These are phyloP conservation scores for Stemphylium beticola DNA, from an alignment of 2,329 filamentous ascomycete genomes.

Conservation along the genomic window DNA sequence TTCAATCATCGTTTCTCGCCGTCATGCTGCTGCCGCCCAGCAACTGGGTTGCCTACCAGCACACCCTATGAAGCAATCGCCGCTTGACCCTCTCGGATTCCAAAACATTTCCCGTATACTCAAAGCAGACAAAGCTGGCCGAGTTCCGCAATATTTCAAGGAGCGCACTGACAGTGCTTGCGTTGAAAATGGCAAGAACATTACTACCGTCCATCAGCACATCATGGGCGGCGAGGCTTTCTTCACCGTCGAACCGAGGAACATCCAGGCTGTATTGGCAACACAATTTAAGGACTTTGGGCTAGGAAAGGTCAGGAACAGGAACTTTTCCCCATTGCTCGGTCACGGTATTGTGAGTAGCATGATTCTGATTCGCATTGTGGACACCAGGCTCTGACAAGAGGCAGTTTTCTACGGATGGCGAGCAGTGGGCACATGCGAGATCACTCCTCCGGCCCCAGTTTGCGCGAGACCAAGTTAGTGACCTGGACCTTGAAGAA, in stretches of 20 bases:
- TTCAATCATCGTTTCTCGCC: constrained; percentile 35
- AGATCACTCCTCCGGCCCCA: constrained; percentile 45
- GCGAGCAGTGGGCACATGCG: constrained; percentile 39
- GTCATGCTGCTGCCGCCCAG: constrained; percentile 45
- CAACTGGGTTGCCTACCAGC: constrained; percentile 53
- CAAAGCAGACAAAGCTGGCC: constrained; percentile 44
- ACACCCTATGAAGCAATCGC: constrained; percentile 44
- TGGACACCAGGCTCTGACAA: background rate
- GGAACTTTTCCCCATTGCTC: constrained; percentile 48
- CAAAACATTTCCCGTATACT: constrained; percentile 52
- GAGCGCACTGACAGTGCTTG: constrained; percentile 26
- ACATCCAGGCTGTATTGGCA: constrained; percentile 54
- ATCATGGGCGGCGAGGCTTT: constrained; percentile 19
- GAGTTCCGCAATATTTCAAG: constrained; percentile 40
- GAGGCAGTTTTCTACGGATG: constrained; percentile 38
- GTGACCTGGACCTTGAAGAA: constrained; percentile 42
- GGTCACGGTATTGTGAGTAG: constrained; percentile 48
- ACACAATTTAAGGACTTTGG: constrained; percentile 56
- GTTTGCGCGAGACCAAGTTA: constrained; percentile 42
- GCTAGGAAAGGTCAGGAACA: constrained; percentile 44
- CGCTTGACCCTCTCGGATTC: constrained; percentile 58
- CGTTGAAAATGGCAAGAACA: constrained; percentile 20
- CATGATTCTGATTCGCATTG: no score
- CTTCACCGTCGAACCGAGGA: constrained; percentile 53
- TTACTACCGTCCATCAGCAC: constrained; percentile 37